phyloP scores from a whole-genome alignment of 768 basidiomycete genomes.

The Pseudohyphozyma bogoriensis region DNA sequence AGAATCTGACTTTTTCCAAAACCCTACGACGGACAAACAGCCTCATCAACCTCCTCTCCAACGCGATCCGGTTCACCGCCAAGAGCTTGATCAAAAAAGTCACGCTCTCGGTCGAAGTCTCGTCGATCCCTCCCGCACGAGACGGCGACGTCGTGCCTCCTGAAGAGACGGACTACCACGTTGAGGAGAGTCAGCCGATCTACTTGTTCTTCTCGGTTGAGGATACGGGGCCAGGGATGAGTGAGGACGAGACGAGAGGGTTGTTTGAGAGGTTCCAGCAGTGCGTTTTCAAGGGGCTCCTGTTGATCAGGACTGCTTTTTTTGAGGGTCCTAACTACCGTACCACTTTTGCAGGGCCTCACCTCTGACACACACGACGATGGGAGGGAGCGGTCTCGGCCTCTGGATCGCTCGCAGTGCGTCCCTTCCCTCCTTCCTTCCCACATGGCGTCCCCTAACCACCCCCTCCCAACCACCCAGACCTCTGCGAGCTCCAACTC shows the following conservation, averaged over 20 bases:
- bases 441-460: not conserved
- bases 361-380: conserved; percentile 35
- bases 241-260: conserved; percentile 33
- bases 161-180: conserved; percentile 27
- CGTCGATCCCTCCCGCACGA: conserved; percentile 17
- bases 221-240: conserved; percentile 37
- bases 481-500: too few species aligned
- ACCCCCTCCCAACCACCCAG: not conserved
- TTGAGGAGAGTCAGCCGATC: conserved; percentile 26
- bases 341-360: too few species aligned
- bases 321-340: too few species aligned
- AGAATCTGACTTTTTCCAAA: not conserved
- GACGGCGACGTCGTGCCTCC: conserved; percentile 30
- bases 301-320: too few species aligned
- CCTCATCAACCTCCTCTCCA: conserved; percentile 37
- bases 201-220: conserved; percentile 35
- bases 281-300: too few species aligned
- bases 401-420: conserved; percentile 36
- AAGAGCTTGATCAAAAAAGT: conserved; percentile 19
- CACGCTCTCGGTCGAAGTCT: conserved; percentile 36
- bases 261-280: conserved; percentile 37
- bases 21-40: conserved; percentile 34
- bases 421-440: not conserved
- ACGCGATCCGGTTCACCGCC: conserved; percentile 37
- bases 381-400: conserved; percentile 37